Conservation (phyloP, 202 grass and related monocot species). For the Panicum virgatum region DNA sequence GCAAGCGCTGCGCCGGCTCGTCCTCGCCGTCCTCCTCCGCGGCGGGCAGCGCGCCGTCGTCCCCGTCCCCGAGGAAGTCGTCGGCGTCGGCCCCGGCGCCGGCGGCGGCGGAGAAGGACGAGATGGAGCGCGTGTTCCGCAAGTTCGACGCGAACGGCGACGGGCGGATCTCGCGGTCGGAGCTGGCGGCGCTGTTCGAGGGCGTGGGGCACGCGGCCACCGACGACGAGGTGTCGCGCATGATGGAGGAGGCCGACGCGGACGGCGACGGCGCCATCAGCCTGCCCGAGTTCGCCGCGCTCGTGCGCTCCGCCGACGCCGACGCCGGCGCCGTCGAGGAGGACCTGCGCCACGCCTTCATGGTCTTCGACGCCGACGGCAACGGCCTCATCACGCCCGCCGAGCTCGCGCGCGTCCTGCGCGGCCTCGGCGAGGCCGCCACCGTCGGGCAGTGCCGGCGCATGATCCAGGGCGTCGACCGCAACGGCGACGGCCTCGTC, state of each 20-base stretch:
- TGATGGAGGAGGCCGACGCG: conserved; percentile 85
- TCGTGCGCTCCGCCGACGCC: conserved; percentile 32
- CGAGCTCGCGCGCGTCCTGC: conserved; percentile 68
- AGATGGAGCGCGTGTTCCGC: conserved; percentile 72
- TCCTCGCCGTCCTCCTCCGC: neutral
- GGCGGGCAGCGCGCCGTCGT: neutral
- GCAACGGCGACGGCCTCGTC: conserved; percentile 71
- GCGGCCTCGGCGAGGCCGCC: conserved; percentile 67
- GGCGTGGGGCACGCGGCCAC: conserved; percentile 62
- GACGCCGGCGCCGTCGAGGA: conserved; percentile 46
- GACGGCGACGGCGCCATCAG: conserved; percentile 88
- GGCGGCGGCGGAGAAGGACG: neutral
- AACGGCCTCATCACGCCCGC: conserved; percentile 71
- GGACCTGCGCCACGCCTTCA: conserved; percentile 78
- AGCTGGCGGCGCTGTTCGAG: conserved; percentile 69
- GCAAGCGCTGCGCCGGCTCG: neutral
- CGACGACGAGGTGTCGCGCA: conserved; percentile 64
- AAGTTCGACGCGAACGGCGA: conserved; percentile 96
- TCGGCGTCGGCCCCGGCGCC: neutral
- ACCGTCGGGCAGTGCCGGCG: conserved; percentile 75
- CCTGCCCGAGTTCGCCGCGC: conserved; percentile 69
- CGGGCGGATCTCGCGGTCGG: conserved; percentile 61
- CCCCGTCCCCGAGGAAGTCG: neutral
- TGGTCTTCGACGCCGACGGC: conserved; percentile 79
- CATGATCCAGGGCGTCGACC: conserved; percentile 93